Base-by-base conservation (phyloP, 1,284 basidiomycete genomes). In the Ustilago vetiveriae region DNA sequence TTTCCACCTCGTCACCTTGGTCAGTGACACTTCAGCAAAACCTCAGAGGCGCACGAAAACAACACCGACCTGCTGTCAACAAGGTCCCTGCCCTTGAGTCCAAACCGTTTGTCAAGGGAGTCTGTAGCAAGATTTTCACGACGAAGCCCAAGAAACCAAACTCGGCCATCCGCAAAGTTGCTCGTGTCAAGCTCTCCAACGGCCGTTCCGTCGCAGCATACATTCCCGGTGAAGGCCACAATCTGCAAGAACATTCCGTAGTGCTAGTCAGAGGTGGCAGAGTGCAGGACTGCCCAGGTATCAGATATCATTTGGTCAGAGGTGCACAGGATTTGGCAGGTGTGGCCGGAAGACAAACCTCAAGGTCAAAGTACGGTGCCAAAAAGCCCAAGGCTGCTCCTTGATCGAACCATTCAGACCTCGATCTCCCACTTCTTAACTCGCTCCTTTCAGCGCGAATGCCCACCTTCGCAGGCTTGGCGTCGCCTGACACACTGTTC, bases 211-310 rank as follows among this genome's bases (percentile, higher is more conserved):
- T 94, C 57, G 90, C 91, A 84, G 94, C 94, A 14, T 98, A 98
- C 53, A 94, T 98, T 53, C 92, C 91, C 36, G 96, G 96, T 72
- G 96, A 98, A 81, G 96, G 96, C 2, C 95, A 98, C 83, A 98
- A 97, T 82, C 83, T 98, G 77, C 96, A 98, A 84, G 96, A 98
- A 82, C 96, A 99, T 81, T 90, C 89, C 81, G 96, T 98, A 3
- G 94, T 98, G 4, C 84, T 98, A 38, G 88, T 98, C 19, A 86
- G 94, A 78, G 96, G 96, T 13, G 96, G 96, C 8, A 88, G 94
- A 84, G 90, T 94, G 3, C 94, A 98, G 85, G 96, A 98, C 88
- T 86, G 98, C 82, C 94, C 94, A 32, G 78, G 78, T 79, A 74
- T 80, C 33, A 50, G 76, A 76, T 98, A 98, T 84, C 96, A 98